Percentiles rank a stretch among this genome's conserved stretches.
Evolutionary conservation across 768 basidiomycete species (phyloP).

Genomic region (Lactarius vividus): DNA sequence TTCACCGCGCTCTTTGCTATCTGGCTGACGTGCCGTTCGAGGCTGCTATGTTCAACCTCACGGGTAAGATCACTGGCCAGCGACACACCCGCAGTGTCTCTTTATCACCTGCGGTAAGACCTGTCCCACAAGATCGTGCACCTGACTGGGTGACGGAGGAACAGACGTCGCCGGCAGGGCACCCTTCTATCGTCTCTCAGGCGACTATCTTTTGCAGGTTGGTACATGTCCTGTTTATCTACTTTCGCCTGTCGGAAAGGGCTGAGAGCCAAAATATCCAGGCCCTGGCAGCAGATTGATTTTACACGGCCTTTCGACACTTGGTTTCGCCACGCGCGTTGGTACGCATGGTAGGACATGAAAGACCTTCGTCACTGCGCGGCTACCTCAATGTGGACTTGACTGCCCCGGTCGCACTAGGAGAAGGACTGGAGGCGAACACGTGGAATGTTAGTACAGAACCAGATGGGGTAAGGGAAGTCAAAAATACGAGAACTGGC

Average conservation of each 20-base stretch:
- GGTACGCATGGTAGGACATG: slow-evolving; percentile 57
- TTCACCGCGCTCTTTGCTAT: background rate
- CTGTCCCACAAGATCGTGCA: slow-evolving; percentile 37
- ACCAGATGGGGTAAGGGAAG: slow-evolving; percentile 38
- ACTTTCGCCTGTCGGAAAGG: slow-evolving; percentile 49
- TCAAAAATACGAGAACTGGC: slow-evolving; percentile 39
- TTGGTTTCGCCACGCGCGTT: slow-evolving; percentile 80
- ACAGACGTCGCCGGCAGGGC: slow-evolving; percentile 43
- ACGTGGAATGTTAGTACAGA: slow-evolving; percentile 71
- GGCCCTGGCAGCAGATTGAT: slow-evolving; percentile 74
- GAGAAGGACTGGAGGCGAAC: slow-evolving; percentile 73
- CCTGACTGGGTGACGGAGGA: slow-evolving; percentile 45
- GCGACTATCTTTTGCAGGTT: slow-evolving; percentile 51
- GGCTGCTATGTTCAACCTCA: slow-evolving; percentile 38
- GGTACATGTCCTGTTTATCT: slow-evolving; percentile 31
- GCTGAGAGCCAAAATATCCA: slow-evolving; percentile 59
- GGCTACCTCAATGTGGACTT: slow-evolving; percentile 67
- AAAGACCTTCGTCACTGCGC: slow-evolving; percentile 58
- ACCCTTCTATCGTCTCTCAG: slow-evolving; percentile 46
- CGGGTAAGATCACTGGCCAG: slow-evolving; percentile 39
- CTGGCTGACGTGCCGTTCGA: background rate
- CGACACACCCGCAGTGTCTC: slow-evolving; percentile 44
- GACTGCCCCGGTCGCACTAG: slow-evolving; percentile 80
- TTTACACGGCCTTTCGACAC: slow-evolving; percentile 79
- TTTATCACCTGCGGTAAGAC: slow-evolving; percentile 36